phyloP scores from a whole-genome alignment of 2,329 filamentous ascomycete species.

The Diplodia mutila region DNA sequence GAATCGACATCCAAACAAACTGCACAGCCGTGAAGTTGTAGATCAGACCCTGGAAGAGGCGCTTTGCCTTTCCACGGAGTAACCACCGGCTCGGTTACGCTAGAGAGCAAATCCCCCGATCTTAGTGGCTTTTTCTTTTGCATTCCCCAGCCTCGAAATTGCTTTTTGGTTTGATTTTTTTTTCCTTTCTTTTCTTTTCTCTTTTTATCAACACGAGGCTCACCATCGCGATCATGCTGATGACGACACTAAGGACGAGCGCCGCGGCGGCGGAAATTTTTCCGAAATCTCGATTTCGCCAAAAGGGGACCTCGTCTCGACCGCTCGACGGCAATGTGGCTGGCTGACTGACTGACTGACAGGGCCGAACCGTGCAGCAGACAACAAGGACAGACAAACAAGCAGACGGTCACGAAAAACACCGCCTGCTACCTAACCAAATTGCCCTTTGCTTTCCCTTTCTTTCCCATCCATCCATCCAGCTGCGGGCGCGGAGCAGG shows the following conservation, averaged over 20 bases:
- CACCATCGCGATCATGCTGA: neutral
- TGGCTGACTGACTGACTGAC: no score
- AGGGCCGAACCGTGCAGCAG: no score
- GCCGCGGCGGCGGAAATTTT: neutral
- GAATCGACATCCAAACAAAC: neutral
- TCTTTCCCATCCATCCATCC: no score
- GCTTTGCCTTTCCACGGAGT: neutral
- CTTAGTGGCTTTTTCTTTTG: neutral
- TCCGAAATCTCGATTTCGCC: neutral
- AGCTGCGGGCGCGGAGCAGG: no score
- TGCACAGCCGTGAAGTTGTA: neutral
- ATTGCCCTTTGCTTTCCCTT: no score
- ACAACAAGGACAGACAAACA: no score
- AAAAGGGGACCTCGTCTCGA: no score
- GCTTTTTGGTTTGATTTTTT: neutral
- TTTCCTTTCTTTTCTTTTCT: neutral
- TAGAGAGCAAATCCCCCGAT: neutral
- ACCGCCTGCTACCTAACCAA: no score
- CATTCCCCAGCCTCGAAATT: neutral
- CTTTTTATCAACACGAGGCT: neutral
- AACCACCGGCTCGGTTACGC: conserved; percentile 1
- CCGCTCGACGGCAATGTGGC: no score
- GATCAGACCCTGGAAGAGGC: neutral
- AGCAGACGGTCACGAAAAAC: no score
- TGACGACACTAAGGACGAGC: no score